These are phyloP conservation scores for Yarrowia divulgata DNA, from an alignment of 805 yeast species.

Conservation along the genomic window DNA sequence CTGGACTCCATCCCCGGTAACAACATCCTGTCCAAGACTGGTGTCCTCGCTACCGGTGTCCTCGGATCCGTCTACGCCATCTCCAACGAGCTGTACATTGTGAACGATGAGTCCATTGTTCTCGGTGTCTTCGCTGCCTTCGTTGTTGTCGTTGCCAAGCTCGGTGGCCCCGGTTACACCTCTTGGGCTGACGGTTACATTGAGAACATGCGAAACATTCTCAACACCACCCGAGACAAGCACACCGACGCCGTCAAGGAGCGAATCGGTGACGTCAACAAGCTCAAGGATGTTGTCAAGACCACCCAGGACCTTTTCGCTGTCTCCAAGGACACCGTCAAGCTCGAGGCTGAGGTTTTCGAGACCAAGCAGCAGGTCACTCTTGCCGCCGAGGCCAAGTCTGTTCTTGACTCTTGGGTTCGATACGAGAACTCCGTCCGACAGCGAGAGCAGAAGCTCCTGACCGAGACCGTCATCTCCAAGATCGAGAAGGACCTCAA, in stretches of 20 bases:
- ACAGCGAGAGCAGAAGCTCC: conserved; percentile 93
- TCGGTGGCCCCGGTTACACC: conserved; percentile 92
- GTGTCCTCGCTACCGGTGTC: conserved; percentile 90
- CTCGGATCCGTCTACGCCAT: conserved; percentile 95
- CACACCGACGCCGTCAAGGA: conserved; percentile 93
- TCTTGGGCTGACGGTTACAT: conserved; percentile 91
- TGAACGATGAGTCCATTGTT: conserved; percentile 92
- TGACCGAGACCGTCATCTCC: conserved; percentile 82
- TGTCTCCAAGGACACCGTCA: conserved; percentile 94
- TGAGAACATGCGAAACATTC: conserved; percentile 77
- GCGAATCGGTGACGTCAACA: conserved; percentile 86
- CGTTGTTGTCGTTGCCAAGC: conserved; percentile 77
- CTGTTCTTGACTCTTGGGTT: conserved; percentile 98
- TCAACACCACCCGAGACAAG: conserved; percentile 85
- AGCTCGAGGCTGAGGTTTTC: conserved; percentile 92
- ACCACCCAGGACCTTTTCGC: conserved; percentile 92
- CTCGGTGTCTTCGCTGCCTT: conserved; percentile 81
- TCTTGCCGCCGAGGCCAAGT: conserved; percentile 87
- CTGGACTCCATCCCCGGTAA: conserved; percentile 94
- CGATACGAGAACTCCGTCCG: conserved; percentile 97
- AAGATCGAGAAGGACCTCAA: conserved; percentile 85
- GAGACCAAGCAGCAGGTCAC: conserved; percentile 91
- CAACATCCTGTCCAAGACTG: conserved; percentile 87
- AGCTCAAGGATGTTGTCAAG: conserved; percentile 88
- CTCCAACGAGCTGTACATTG: conserved; percentile 88